A percentile compares a stretch with the other conserved stretches of the same genome.
Evolutionary conservation across 192 early-diverging fungal species (phyloP).

Genomic region (Neocallimastix lanati): DNA sequence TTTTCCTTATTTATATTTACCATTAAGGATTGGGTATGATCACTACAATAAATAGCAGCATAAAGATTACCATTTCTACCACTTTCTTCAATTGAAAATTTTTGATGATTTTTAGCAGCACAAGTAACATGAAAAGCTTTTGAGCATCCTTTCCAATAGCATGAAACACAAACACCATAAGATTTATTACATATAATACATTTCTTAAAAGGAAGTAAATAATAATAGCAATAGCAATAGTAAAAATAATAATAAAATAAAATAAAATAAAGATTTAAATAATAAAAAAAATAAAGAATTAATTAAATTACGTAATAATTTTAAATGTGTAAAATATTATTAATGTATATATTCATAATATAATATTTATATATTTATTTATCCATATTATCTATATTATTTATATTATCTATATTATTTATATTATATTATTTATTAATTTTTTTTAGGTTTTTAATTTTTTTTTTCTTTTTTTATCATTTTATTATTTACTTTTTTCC

Average conservation of each 20-base stretch:
- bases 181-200: not conserved
- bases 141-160: not conserved
- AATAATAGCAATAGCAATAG: not conserved
- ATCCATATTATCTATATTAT: too few species aligned
- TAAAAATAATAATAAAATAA: too few species aligned
- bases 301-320: too few species aligned
- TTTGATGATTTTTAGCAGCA: not conserved
- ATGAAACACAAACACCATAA: not conserved
- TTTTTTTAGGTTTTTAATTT: too few species aligned
- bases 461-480: too few species aligned
- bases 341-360: too few species aligned
- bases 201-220: not conserved
- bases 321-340: too few species aligned
- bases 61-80: not conserved
- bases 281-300: too few species aligned
- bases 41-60: not conserved
- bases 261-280: too few species aligned
- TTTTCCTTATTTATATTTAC: not conserved
- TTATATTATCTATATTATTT: too few species aligned
- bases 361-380: too few species aligned
- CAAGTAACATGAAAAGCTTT: not conserved
- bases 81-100: not conserved
- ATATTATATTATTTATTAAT: too few species aligned
- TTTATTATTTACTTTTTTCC: conserved; percentile 5
- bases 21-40: not conserved